Percentiles rank a stretch among this genome's conserved stretches.
Evolutionary conservation across 176 grass and related monocot species (phyloP).

Genomic region (Triticum monococcum): DNA sequence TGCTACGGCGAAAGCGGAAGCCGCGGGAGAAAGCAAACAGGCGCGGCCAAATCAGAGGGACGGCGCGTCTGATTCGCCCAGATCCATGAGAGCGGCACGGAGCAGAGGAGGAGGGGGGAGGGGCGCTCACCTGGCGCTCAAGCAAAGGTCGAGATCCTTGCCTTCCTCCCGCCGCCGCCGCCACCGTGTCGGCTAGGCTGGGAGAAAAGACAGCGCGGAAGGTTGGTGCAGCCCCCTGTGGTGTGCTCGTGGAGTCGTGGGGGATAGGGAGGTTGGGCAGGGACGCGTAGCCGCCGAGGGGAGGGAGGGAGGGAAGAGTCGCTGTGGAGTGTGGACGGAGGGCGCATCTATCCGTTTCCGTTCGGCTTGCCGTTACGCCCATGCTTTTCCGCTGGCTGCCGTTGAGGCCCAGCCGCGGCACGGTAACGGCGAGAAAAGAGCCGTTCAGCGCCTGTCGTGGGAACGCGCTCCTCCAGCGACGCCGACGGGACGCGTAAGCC

Average conservation of each 20-base stretch:
- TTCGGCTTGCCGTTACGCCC: background rate
- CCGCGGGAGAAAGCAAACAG: background rate
- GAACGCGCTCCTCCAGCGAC: background rate
- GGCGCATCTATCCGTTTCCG: too few relatives aligned
- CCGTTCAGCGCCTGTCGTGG: background rate
- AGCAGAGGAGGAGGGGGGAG: background rate
- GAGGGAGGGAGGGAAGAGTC: background rate
- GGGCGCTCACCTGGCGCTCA: constrained; percentile 27
- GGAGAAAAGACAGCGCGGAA: background rate
- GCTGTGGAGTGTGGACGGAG: too few relatives aligned
- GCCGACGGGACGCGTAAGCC: background rate
- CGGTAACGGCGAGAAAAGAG: background rate
- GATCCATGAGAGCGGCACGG: background rate
- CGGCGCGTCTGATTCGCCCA: background rate
- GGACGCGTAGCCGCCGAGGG: background rate
- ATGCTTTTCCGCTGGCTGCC: background rate
- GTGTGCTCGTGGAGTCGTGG: background rate
- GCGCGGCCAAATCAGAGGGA: background rate
- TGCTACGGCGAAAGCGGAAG: background rate
- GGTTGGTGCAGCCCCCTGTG: background rate
- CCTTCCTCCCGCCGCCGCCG: background rate
- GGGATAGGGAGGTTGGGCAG: background rate
- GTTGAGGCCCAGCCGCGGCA: background rate
- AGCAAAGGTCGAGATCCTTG: constrained; percentile 7
- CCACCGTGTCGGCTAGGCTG: background rate